Evolutionary conservation across 352 stramenopile genomes (phyloP).

Genomic region (Pythium aquatile): DNA sequence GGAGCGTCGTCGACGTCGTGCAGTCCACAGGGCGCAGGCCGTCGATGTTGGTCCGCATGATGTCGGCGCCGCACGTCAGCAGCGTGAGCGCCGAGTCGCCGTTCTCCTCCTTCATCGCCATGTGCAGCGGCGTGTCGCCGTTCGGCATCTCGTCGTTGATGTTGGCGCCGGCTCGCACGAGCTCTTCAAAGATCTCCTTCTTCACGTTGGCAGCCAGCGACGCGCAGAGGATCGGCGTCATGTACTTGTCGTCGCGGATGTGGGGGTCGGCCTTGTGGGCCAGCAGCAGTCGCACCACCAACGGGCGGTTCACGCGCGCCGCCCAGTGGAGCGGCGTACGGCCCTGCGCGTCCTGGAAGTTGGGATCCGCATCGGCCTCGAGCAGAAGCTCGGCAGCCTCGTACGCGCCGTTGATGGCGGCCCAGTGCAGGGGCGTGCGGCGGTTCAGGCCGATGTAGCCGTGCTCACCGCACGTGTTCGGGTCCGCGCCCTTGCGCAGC

Average conservation of each 20-base stretch:
- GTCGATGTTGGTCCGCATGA: constrained; percentile 67
- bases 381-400: constrained; percentile 48
- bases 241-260: constrained; percentile 50
- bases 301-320: constrained; percentile 50
- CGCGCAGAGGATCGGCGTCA: constrained; percentile 68
- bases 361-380: constrained; percentile 52
- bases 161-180: constrained; percentile 52
- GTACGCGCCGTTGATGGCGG: constrained; percentile 49
- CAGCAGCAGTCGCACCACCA: constrained; percentile 51
- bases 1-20: constrained; percentile 77
- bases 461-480: constrained; percentile 67
- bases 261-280: constrained; percentile 50
- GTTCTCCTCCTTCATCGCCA: constrained; percentile 72
- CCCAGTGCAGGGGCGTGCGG: constrained; percentile 73
- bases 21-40: constrained; percentile 72
- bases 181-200: constrained; percentile 48
- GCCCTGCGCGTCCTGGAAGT: constrained; percentile 65
- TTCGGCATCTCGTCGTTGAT: constrained; percentile 68
- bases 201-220: constrained; percentile 52
- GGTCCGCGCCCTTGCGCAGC: constrained; percentile 47
- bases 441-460: constrained; percentile 66
- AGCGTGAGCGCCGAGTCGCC: constrained; percentile 60
- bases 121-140: constrained; percentile 70
- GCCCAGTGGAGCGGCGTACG: constrained; percentile 72
- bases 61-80: constrained; percentile 49